phyloP scores from a whole-genome alignment of 2,329 filamentous ascomycete genomes.

The Colletotrichum spinosum region DNA sequence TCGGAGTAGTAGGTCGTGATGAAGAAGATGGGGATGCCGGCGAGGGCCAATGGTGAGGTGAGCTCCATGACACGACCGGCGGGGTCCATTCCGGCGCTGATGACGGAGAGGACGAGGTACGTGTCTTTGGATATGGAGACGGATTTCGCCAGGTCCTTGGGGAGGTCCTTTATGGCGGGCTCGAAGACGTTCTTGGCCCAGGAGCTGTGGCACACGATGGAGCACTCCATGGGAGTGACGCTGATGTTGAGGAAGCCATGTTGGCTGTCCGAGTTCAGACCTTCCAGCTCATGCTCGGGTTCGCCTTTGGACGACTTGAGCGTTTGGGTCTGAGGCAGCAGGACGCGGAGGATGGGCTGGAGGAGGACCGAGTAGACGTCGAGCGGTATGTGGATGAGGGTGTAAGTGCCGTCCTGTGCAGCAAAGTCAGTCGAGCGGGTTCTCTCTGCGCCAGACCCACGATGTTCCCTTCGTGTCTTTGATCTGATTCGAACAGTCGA shows the following conservation, averaged over 20 bases:
- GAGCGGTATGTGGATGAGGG: conserved; percentile 90
- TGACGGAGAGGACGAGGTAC: conserved; percentile 90
- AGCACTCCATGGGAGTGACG: conserved; percentile 92
- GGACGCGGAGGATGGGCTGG: conserved; percentile 86
- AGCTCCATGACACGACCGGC: conserved; percentile 92
- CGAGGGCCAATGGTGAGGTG: conserved; percentile 89
- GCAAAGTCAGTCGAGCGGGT: too few species aligned
- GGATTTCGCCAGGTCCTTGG: conserved; percentile 60
- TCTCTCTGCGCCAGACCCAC: too few species aligned
- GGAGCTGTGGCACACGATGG: conserved; percentile 84
- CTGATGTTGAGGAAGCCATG: conserved; percentile 94
- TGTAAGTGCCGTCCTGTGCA: conserved; percentile 83
- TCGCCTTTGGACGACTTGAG: conserved; percentile 50
- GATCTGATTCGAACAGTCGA: conserved; percentile 13
- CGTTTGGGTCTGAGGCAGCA: conserved; percentile 73
- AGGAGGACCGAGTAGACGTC: conserved; percentile 82
- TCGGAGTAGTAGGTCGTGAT: conserved; percentile 98
- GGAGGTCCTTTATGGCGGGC: conserved; percentile 72
- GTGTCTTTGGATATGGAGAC: conserved; percentile 85
- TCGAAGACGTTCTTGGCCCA: conserved; percentile 81
- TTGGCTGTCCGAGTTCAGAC: conserved; percentile 62
- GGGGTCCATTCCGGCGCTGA: conserved; percentile 89
- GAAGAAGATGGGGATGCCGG: conserved; percentile 97
- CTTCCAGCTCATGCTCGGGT: conserved; percentile 55
- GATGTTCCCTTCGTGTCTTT: conserved; percentile 11